These are phyloP conservation scores for Mycena galopus DNA, from an alignment of 768 basidiomycete genomes.

Conservation along the genomic window DNA sequence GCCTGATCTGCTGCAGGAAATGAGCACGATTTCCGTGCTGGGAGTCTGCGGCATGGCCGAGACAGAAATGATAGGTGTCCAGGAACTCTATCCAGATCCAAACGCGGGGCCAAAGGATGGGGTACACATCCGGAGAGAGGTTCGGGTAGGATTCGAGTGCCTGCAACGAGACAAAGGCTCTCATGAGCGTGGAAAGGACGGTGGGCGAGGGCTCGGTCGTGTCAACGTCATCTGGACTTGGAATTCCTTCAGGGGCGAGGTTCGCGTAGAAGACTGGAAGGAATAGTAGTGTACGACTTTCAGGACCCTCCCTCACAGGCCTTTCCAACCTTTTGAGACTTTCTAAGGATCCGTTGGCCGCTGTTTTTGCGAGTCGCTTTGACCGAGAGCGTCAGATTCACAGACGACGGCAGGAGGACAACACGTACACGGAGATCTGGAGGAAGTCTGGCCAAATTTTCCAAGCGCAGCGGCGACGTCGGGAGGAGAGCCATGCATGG, in stretches of 20 bases:
- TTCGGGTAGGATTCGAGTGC: not conserved
- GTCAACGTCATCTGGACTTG: constrained; percentile 4
- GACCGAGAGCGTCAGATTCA: not conserved
- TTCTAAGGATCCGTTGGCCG: constrained; percentile 14
- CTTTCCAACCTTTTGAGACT: not conserved
- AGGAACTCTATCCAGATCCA: constrained; percentile 14
- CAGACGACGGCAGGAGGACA: not conserved
- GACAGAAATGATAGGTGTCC: not conserved
- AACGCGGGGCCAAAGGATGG: constrained; percentile 2
- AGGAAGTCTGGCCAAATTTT: constrained; percentile 1
- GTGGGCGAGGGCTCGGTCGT: not conserved
- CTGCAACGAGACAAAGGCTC: constrained; percentile 7
- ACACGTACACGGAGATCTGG: constrained; percentile 8
- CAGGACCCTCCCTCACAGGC: not conserved
- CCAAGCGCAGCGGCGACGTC: not conserved
- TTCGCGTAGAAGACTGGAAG: constrained; percentile 19
- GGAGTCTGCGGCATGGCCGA: not conserved
- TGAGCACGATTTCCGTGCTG: constrained; percentile 1
- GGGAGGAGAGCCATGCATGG: constrained; percentile 11
- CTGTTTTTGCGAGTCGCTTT: constrained; percentile 13
- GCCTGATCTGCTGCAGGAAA: not conserved
- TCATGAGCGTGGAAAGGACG: constrained; percentile 6
- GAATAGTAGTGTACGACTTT: not conserved
- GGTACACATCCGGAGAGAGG: not conserved
- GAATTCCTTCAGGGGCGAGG: not conserved